These are phyloP conservation scores for Aphanomyces stellatus DNA, from an alignment of 352 stramenopile genomes.

Conservation along the genomic window DNA sequence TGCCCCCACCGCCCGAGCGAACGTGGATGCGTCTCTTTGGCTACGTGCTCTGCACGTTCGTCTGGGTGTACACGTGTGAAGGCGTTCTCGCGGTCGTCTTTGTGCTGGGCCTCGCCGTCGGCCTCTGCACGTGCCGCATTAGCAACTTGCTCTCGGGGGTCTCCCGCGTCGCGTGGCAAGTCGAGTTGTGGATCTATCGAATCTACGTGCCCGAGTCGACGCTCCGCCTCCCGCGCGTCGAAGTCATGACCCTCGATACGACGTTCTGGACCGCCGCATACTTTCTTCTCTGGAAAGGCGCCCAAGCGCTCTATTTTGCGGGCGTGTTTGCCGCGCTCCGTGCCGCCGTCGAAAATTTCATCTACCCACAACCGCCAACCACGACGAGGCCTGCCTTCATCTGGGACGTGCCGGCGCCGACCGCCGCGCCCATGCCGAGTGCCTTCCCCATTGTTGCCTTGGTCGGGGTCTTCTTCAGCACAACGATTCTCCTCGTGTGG, in stretches of 20 bases:
- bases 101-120: neutral
- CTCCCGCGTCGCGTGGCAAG: neutral
- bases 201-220: constrained; percentile 5
- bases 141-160: neutral
- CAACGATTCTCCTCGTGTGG: neutral
- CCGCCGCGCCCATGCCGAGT: neutral
- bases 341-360: no score
- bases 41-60: neutral
- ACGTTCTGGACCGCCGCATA: constrained; percentile 1
- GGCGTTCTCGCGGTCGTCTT: neutral
- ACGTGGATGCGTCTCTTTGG: neutral
- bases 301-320: constrained; percentile 1
- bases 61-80: neutral
- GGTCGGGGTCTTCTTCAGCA: neutral
- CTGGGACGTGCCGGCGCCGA: no score
- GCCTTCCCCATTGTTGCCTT: neutral
- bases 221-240: neutral
- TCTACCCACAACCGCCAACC: neutral
- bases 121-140: neutral
- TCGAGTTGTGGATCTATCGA: neutral
- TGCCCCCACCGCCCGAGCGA: neutral
- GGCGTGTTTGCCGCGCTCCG: neutral
- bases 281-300: neutral
- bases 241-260: neutral
- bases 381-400: no score